Conservation (phyloP, 352 stramenopile genomes). For the Globisporangium middletonii region DNA sequence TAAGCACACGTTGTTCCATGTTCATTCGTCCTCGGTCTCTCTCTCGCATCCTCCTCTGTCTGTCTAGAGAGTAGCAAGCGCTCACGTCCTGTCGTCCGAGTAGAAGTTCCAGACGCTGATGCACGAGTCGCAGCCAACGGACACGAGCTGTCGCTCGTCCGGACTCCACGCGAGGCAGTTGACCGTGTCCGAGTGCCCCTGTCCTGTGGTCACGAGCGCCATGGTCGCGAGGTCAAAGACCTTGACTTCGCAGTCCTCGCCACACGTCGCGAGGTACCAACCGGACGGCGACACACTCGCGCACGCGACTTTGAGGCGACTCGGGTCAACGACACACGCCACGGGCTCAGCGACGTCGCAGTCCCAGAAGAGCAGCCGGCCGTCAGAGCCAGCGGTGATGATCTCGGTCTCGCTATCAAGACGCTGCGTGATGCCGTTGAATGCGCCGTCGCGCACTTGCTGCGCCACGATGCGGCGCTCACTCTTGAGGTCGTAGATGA, state of each 20-base stretch:
- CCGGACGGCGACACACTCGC: constrained; percentile 60
- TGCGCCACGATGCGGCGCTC: constrained; percentile 79
- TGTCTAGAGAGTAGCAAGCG: no score
- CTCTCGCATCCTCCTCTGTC: no score
- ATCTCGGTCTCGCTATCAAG: constrained; percentile 89
- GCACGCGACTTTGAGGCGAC: constrained; percentile 32
- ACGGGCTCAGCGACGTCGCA: constrained; percentile 85
- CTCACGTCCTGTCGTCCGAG: constrained; percentile 18
- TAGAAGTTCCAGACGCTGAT: constrained; percentile 92
- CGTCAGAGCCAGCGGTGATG: constrained; percentile 78
- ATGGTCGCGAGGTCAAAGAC: constrained; percentile 57
- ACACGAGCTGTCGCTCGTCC: constrained; percentile 90
- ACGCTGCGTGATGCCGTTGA: constrained; percentile 82
- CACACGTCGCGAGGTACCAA: constrained; percentile 69
- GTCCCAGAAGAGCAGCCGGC: constrained; percentile 87
- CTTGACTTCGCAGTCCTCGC: constrained; percentile 82
- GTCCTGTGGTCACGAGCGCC: constrained; percentile 36
- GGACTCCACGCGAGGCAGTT: constrained; percentile 81
- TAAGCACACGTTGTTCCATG: no score
- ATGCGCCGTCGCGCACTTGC: constrained; percentile 68
- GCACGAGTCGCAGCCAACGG: constrained; percentile 84
- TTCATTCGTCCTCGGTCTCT: no score
- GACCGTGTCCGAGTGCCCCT: constrained; percentile 70
- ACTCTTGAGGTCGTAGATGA: constrained; percentile 90
- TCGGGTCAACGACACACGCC: constrained; percentile 34